Conservation (phyloP, 768 basidiomycete species). For the Suillus bovinus region DNA sequence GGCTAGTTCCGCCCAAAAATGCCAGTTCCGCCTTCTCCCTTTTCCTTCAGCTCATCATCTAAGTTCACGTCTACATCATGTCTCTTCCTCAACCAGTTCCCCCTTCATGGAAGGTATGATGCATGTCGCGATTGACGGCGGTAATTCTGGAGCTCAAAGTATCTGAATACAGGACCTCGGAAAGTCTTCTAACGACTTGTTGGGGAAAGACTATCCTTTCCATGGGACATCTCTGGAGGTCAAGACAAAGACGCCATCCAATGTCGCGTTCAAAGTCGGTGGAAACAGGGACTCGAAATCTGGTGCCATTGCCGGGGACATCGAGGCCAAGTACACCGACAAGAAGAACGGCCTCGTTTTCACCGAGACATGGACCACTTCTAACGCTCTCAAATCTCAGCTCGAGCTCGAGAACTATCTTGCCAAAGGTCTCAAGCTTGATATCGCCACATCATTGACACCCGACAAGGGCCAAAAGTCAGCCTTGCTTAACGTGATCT, state of each 20-base stretch:
- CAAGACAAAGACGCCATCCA: conserved; percentile 86
- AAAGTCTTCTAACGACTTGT: conserved; percentile 95
- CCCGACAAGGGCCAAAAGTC: conserved; percentile 88
- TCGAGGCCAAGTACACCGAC: conserved; percentile 95
- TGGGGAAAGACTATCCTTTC: conserved; percentile 92
- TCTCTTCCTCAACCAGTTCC: conserved; percentile 95
- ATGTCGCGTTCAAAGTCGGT: conserved; percentile 91
- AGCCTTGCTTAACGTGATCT: conserved; percentile 79
- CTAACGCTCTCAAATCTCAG: conserved; percentile 88
- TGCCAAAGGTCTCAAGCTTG: conserved; percentile 96
- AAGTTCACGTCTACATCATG: conserved; percentile 52
- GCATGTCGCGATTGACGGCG: not conserved
- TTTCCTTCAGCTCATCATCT: conserved; percentile 16
- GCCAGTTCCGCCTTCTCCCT: conserved; percentile 5
- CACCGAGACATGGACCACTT: conserved; percentile 95
- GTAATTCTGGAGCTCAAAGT: conserved; percentile 8
- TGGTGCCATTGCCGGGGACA: conserved; percentile 76
- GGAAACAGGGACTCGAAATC: conserved; percentile 80
- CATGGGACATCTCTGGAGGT: conserved; percentile 71
- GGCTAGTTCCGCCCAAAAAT: conserved; percentile 24
- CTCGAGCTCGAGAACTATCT: conserved; percentile 97
- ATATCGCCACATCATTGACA: conserved; percentile 77
- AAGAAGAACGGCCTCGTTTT: conserved; percentile 89
- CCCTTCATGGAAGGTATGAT: conserved; percentile 90
- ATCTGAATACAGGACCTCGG: conserved; percentile 71